Evolutionary conservation across 768 basidiomycete species (phyloP).

Genomic region (Tremella mesenterica): DNA sequence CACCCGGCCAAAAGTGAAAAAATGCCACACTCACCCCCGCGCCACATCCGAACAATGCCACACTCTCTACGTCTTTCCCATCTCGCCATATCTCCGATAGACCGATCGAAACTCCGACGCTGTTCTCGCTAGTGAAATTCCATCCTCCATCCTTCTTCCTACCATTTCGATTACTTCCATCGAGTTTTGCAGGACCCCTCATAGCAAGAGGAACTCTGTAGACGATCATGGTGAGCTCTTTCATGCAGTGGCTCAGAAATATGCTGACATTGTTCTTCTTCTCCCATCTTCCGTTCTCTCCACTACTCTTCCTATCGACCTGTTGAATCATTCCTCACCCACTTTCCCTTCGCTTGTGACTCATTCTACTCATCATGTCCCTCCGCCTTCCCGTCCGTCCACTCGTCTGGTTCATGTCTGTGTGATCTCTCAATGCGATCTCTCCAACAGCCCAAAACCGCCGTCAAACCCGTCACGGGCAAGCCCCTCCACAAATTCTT

Average conservation of each 20-base stretch:
- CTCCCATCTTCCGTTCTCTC: neutral
- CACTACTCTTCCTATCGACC: neutral
- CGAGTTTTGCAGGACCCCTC: conserved; percentile 35
- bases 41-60: neutral
- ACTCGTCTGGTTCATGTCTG: neutral
- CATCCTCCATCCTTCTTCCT: neutral
- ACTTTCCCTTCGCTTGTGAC: neutral
- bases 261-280: conserved; percentile 1
- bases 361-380: neutral
- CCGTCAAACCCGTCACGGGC: conserved; percentile 24
- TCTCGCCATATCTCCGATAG: neutral
- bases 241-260: neutral
- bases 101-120: neutral
- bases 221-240: conserved; percentile 34
- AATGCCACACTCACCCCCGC: neutral
- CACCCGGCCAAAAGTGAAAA: too few species aligned
- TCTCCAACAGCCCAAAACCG: conserved; percentile 1
- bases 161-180: neutral
- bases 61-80: neutral
- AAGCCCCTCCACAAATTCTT: conserved; percentile 45
- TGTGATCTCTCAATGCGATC: neutral
- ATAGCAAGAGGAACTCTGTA: conserved; percentile 28
- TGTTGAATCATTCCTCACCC: neutral
- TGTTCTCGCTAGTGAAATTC: neutral
- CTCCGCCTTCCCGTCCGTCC: neutral